Evolutionary conservation across 768 basidiomycete species (phyloP), one percentile per base, ranked within the genome.

Genomic region (Boletus eberwhitei): DNA sequence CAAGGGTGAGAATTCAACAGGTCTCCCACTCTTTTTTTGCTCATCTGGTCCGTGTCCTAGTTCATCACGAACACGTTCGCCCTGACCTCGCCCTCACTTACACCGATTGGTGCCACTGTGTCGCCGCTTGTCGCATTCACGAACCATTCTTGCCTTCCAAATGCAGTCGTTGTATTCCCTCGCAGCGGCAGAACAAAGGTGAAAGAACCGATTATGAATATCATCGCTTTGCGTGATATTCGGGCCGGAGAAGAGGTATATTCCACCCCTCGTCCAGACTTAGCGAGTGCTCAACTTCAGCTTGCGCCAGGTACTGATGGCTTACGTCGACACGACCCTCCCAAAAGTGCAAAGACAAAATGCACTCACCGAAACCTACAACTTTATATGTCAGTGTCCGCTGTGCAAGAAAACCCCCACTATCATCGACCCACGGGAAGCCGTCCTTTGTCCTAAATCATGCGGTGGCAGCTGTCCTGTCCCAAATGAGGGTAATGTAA

Each of bases 21-120:
- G n/a, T 21, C 32, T 29, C 21, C 17, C 16, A 6, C 5, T 29
- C 9, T 44, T 51, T 31, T 13, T 36, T 50, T 35, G 36, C 63
- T 61, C 16, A 47, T 45, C 13, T 5, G 11, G 14, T 32, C 29
- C 9, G n/a, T 40, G 16, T 7, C 36, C 26, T 49, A 98, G 94
- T 94, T 98, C 67, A 82, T 84, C 11, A 90, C 91, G 8, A 99
- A 99, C 67, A 87, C 96, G 0, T 90, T 98, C 65, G 88, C 94
- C 0, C 73, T 97, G 11, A 87, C 93, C 1, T 81, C 87, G 0
- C 84, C 89, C 0, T 79, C 88, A 5, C 75, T 98, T 16, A 80
- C 83, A 2, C 88, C 94, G 0, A 76, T 98, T 35, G 96, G 96
- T 7, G 85, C 86, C 2, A 84, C 87, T n/a, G 79, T 95, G 14